These are phyloP conservation scores for Didymellaceae sp. DNA, from an alignment of 2,329 filamentous ascomycete genomes.

Conservation along the genomic window DNA sequence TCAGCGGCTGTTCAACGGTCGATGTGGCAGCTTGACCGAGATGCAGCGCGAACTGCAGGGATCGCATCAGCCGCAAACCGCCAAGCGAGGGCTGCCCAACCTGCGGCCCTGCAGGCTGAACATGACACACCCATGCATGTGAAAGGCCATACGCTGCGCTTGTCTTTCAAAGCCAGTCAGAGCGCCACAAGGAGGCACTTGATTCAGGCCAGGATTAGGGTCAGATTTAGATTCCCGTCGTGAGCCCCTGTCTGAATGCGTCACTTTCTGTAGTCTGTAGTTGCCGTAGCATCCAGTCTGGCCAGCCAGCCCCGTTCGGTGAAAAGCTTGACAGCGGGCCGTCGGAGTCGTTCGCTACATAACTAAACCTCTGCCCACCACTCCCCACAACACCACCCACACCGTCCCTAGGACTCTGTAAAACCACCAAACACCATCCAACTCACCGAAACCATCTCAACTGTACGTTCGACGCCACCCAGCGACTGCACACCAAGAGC, in stretches of 20 bases:
- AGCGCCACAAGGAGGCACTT: conserved; percentile 11
- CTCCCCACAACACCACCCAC: conserved; percentile 24
- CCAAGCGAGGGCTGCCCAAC: background rate
- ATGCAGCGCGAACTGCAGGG: conserved; percentile 9
- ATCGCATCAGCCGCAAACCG: conserved; percentile 11
- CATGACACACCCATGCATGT: conserved; percentile 15
- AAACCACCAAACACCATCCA: background rate
- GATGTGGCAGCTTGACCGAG: conserved; percentile 29
- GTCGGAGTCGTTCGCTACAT: conserved; percentile 20
- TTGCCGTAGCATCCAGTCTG: conserved; percentile 9
- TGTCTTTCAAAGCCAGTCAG: conserved; percentile 9
- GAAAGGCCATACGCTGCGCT: conserved; percentile 5
- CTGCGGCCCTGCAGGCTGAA: background rate
- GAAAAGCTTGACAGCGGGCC: conserved; percentile 13
- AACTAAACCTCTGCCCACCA: conserved; percentile 21
- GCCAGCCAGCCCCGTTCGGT: conserved; percentile 1
- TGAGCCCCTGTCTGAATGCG: conserved; percentile 12
- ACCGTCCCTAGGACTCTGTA: conserved; percentile 38
- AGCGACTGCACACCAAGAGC: conserved; percentile 19
- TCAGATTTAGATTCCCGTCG: background rate
- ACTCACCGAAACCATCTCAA: background rate
- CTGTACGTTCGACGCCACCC: conserved; percentile 12
- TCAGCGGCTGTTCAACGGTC: conserved; percentile 16
- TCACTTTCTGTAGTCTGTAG: conserved; percentile 4
- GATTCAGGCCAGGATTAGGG: conserved; percentile 2